Base-by-base conservation (phyloP, 2,329 filamentous ascomycete genomes). In the Chalara sp. region DNA sequence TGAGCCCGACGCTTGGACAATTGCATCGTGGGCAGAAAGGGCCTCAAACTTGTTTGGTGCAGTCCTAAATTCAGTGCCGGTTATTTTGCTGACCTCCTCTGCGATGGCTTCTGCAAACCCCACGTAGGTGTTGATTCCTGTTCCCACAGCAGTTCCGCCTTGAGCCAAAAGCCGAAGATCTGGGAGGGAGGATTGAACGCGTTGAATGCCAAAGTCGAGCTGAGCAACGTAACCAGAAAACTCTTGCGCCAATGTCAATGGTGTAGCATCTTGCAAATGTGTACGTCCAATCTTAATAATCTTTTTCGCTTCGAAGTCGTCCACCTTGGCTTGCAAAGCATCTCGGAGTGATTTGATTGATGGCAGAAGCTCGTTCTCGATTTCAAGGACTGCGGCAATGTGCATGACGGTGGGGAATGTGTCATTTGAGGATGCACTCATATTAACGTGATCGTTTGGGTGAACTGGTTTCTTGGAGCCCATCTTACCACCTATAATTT, bases 321-420 rank as follows among this genome's bases (percentile, higher is more conserved):
- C 84, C 41, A 88, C 84, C 81, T 97, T 97, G 69, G 81, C 79
- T 75, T 96, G 85, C 55, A 99, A 78, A 46, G 89, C 89, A 56
- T 85, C 78, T 57, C 90, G 86, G 51, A 99, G 81, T 71, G 82
- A 89, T 71, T 78, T 84, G 56, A 97, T 78, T 46, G 89, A 79
- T 39, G 93, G 93, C 13, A 97, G 73, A 44, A 99, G 84, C 62
- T 86, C 80, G 66, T 86, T 79, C 74, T 96, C 90, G 54, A 96
- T 79, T 71, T 97, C 93, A 54, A 97, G 80, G 46, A 97, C 91
- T 57, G 92, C 92, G 54, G 93, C 92, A 68, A 99, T 96, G 79
- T 97, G 93, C 93, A 99, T 99, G 68, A 96, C 93, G 60, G 93
- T 97, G 41, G 93, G 93, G 82, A 99, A 99, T 62, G 92, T 96